Evolutionary conservation across 23 red algal genomes (phyloP), one percentile per base, ranked within the genome.

Genomic region (Cyanidioschyzon merolae): DNA sequence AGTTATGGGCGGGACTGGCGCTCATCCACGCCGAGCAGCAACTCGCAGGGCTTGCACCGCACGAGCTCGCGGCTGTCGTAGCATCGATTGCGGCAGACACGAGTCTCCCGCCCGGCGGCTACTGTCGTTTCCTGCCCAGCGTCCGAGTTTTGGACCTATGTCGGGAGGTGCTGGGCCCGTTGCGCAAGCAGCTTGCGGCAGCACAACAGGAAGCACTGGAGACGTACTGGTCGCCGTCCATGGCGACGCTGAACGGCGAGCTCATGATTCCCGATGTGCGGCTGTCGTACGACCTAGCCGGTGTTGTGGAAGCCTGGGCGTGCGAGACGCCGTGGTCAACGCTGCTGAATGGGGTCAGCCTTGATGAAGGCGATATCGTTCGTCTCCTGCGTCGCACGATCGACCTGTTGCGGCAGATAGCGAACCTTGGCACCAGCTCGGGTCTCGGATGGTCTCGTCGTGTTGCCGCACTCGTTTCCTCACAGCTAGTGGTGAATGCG

Each of bases 351-450:
- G 51, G 76, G 25, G 88, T 88, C 17, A 79, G 68, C 29, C 57
- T 96, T 24, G 86, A 96, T 38, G 92, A 96, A 51, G 92, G 92
- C 32, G 92, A 96, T 38, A 75, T 84, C 0, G 90, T 87, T 50
- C 76, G 92, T 1, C 74, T 79, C 29, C 39, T 96, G 39, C 83
- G 92, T 51, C 76, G 92, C 32, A 78, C 76, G 21, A 71, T 96
- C 57, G 88, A 90, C 51, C 3, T 83, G 0, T 51, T 96, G 50
- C 76, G 92, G 51, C 92, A 96, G 82, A 58, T 96, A 39, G 83
- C 75, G 59, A 39, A 76, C 41, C 82, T 96, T 2, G 63, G n/a
- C 30, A 27, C 21, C 29, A 24, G 50, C 50, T 12, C 50, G 50
- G 63, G 63, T 71, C 12, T 27, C 63, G 63, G 63, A 27, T 71